These are phyloP conservation scores for Pogostemon cablin DNA, from an alignment of 257 asterid genomes.

Conservation along the genomic window DNA sequence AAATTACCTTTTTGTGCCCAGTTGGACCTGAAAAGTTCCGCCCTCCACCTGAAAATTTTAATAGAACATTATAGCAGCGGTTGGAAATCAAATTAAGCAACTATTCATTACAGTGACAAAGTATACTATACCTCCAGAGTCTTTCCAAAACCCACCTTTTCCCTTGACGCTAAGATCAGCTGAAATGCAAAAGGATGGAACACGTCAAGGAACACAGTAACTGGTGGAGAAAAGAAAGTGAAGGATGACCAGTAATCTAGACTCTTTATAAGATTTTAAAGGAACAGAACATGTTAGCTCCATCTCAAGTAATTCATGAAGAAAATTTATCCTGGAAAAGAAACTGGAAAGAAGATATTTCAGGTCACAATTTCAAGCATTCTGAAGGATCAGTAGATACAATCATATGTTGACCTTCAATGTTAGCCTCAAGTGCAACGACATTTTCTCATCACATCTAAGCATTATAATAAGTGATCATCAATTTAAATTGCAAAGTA, in stretches of 20 bases:
- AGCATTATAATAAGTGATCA: background rate
- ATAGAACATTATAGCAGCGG: constrained; percentile 29
- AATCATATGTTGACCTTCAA: constrained; percentile 3
- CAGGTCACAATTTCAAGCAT: constrained; percentile 9
- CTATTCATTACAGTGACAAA: background rate
- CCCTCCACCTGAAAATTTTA: constrained; percentile 55
- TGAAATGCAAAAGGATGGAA: constrained; percentile 29
- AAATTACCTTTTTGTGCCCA: constrained; percentile 65
- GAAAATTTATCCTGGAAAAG: background rate
- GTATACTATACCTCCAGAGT: constrained; percentile 46
- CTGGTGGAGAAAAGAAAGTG: constrained; percentile 17
- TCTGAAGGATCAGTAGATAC: background rate
- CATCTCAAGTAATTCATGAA: background rate
- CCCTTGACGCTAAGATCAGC: constrained; percentile 47
- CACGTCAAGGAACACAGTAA: constrained; percentile 11
- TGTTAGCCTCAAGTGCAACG: constrained; percentile 20
- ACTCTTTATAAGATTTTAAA: background rate
- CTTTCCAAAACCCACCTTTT: constrained; percentile 41
- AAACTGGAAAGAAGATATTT: background rate
- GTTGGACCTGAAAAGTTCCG: constrained; percentile 46
- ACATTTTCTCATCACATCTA: constrained; percentile 4
- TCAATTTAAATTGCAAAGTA: background rate
- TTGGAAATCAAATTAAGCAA: constrained; percentile 15
- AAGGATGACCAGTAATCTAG: constrained; percentile 12
- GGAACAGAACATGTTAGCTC: background rate